A percentile compares a stretch with the other conserved stretches of the same genome.
These are phyloP conservation scores for Pseudogymnoascus verrucosus DNA, from an alignment of 2,329 filamentous ascomycete species.

Conservation along the genomic window DNA sequence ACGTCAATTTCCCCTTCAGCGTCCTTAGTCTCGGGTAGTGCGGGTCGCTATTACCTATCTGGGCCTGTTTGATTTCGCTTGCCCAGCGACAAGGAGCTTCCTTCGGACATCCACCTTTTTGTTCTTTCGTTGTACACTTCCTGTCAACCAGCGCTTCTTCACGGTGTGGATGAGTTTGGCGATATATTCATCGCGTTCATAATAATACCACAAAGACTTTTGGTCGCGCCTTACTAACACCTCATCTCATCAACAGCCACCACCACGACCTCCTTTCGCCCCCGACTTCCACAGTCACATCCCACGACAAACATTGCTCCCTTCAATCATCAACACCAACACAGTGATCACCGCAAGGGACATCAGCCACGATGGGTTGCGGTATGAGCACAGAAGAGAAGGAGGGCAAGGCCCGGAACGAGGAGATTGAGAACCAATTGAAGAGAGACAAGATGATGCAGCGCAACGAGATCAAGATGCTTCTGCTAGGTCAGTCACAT, in stretches of 20 bases:
- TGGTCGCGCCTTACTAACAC: background rate
- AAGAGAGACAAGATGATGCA: constrained; percentile 98
- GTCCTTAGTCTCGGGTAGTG: background rate
- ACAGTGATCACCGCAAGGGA: background rate
- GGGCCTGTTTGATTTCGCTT: constrained; percentile 1
- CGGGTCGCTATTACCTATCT: constrained; percentile 1
- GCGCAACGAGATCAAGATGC: constrained; percentile 99
- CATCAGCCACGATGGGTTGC: constrained; percentile 81
- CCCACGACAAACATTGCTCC: background rate
- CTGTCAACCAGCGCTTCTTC: background rate
- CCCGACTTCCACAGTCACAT: background rate
- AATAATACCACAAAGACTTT: background rate
- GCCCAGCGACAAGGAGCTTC: background rate
- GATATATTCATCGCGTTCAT: background rate
- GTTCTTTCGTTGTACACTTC: background rate
- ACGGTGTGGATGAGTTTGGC: background rate
- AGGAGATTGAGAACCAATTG: constrained; percentile 99
- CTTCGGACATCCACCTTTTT: background rate
- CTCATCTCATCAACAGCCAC: background rate
- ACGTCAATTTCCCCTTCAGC: background rate
- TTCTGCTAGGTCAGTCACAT: constrained; percentile 73
- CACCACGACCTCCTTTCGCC: background rate
- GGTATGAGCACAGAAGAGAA: constrained; percentile 99
- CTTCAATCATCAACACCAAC: background rate
- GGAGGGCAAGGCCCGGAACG: constrained; percentile 99